Conservation (phyloP, 345 rosid species). For the Erysimum cheiranthoides region DNA sequence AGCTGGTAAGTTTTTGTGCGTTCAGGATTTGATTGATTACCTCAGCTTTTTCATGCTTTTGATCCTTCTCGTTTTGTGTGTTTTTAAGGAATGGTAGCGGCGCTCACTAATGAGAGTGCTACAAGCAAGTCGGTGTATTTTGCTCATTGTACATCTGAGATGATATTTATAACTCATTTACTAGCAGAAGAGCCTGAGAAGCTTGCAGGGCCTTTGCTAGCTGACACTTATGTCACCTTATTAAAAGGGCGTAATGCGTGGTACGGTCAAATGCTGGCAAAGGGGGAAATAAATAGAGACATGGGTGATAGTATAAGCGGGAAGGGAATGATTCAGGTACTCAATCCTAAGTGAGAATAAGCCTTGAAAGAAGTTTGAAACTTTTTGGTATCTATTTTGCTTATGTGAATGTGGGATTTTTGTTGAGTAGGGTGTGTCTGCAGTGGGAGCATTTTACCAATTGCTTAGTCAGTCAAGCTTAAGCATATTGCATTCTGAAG, state of each 20-base stretch:
- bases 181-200: slow-evolving; percentile 95
- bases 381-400: slow-evolving; percentile 2
- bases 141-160: slow-evolving; percentile 97
- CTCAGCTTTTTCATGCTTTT: slow-evolving; percentile 2
- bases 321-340: slow-evolving; percentile 99
- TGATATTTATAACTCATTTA: slow-evolving; percentile 95
- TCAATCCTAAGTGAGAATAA: not conserved
- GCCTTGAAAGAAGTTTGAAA: not conserved
- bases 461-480: slow-evolving; percentile 79
- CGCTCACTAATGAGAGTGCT: slow-evolving; percentile 93
- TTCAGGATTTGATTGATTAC: not conserved
- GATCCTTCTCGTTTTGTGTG: not conserved
- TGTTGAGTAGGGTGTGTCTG: slow-evolving; percentile 83
- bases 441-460: slow-evolving; percentile 91
- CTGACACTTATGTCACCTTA: slow-evolving; percentile 93
- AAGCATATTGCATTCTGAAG: slow-evolving; percentile 74
- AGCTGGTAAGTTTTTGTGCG: slow-evolving; percentile 67
- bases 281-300: slow-evolving; percentile 75
- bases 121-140: slow-evolving; percentile 97
- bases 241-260: slow-evolving; percentile 97
- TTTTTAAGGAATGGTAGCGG: slow-evolving; percentile 89
- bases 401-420: slow-evolving; percentile 17
- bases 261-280: slow-evolving; percentile 94
- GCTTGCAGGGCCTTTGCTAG: slow-evolving; percentile 95
- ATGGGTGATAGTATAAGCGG: slow-evolving; percentile 98